Conservation (phyloP, 352 stramenopile species). For the Phytophthora sp. region DNA sequence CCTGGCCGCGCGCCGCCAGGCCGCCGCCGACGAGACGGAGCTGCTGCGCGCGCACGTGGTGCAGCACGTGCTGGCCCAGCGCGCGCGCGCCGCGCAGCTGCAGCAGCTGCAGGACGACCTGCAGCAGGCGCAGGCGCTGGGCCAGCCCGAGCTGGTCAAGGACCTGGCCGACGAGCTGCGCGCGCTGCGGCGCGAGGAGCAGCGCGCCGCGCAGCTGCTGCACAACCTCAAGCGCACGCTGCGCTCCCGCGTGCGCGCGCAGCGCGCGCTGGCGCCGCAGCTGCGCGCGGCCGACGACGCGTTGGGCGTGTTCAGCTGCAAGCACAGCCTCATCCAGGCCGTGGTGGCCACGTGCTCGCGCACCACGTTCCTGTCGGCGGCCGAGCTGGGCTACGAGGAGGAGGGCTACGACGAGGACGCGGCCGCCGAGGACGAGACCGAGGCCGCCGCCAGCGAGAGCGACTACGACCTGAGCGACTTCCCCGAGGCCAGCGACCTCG, state of each 20-base stretch:
- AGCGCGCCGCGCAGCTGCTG: slow-evolving; percentile 49
- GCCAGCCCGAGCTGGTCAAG: slow-evolving; percentile 52
- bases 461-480: slow-evolving; percentile 45
- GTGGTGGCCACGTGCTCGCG: slow-evolving; percentile 53
- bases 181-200: slow-evolving; percentile 53
- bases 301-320: slow-evolving; percentile 51
- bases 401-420: slow-evolving; percentile 37
- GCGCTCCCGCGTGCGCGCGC: slow-evolving; percentile 39
- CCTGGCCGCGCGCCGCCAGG: slow-evolving; percentile 45
- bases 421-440: slow-evolving; percentile 30
- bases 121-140: slow-evolving; percentile 57
- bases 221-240: slow-evolving; percentile 53
- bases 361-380: slow-evolving; percentile 30
- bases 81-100: slow-evolving; percentile 50
- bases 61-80: slow-evolving; percentile 59
- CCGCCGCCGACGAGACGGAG: slow-evolving; percentile 57
- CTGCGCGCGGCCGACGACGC: slow-evolving; percentile 45
- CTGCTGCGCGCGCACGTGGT: slow-evolving; percentile 53
- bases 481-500: slow-evolving; percentile 33
- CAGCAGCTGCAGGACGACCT: slow-evolving; percentile 60
- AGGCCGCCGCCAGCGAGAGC: slow-evolving; percentile 34
- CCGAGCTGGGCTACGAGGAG: slow-evolving; percentile 25
- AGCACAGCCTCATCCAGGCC: slow-evolving; percentile 66
- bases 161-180: slow-evolving; percentile 56
- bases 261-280: slow-evolving; percentile 40